Percentiles rank a stretch among this genome's conserved stretches.
Conservation (phyloP, 73 alveolate species). For the Paramecium sonneborni region DNA sequence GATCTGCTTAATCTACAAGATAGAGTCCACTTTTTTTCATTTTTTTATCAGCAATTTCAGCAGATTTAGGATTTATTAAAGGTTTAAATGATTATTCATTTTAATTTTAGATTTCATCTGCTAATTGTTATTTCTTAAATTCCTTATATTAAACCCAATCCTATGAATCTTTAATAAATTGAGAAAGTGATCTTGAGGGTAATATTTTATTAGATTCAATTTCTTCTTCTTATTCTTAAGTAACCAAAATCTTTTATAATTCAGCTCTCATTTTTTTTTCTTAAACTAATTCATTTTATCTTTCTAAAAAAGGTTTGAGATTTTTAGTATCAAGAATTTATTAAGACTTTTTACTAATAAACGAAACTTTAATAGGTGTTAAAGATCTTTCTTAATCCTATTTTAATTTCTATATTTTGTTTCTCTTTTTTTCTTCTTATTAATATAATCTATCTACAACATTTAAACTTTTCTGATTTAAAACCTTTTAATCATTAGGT, state of each 20-base stretch:
- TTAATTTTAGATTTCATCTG: neutral
- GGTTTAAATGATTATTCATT: neutral
- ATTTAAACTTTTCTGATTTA: neutral
- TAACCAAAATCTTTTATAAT: neutral
- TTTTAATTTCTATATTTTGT: neutral
- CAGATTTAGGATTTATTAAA: neutral
- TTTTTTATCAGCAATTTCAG: neutral
- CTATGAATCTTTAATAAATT: constrained; percentile 3
- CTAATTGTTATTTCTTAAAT: neutral
- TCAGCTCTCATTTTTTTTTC: neutral
- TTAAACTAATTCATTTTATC: neutral
- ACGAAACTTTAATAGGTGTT: neutral
- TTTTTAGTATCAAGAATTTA: neutral
- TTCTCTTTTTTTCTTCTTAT: neutral
- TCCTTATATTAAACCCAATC: neutral
- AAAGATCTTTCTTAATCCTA: neutral
- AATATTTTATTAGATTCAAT: neutral
- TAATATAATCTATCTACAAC: constrained; percentile 12
- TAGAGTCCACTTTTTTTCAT: neutral
- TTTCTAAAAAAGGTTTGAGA: neutral
- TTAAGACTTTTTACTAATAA: neutral
- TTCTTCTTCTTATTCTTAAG: neutral
- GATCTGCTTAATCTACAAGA: neutral
- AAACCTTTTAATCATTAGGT: neutral
- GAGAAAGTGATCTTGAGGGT: neutral